Base-by-base conservation (phyloP, 1,284 basidiomycete genomes). In the Prillingera fragicola region DNA sequence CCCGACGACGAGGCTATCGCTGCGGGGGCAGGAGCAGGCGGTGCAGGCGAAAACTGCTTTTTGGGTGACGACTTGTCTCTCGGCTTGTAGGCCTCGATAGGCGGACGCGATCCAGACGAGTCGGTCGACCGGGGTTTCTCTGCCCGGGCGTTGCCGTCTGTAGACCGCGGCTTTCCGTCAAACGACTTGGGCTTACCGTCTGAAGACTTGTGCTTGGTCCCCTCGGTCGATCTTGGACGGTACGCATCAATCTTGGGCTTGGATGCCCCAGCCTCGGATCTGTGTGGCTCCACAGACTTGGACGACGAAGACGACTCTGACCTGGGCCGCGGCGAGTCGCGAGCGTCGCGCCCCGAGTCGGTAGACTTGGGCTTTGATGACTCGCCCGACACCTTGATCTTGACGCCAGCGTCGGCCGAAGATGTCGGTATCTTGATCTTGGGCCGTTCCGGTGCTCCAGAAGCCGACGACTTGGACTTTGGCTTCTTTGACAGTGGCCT, bases 11-110 rank as follows among this genome's bases (percentile, higher is more conserved):
- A n/a, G n/a, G n/a, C n/a, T n/a, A n/a, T 50, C 13, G 60, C 57
- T 15, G 59, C 49, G 18, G 61, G 60, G 12, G 69, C 62, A 2
- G 67, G 58, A 27, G 66, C 46, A 25, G 57, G 72, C 55, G 70
- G 60, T 21, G 73, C 28, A 22, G 36, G 58, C 22, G 68, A 51
- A 18, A 56, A 29, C 13, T n/a, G 28, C 28, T 29, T 29, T 7
- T 15, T 29, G 13, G 18, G n/a, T 25, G 31, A 31, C 4, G 27
- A 18, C 23, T 17, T 12, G 7, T n/a, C 18, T 8, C 38, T 28
- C 3, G 38, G 38, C 21, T 31, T 17, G 29, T 24, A 33, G 9
- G 31, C 23, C 5, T 33, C 31, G n/a, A n/a, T n/a, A n/a, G n/a
- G n/a, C n/a, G 3, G 29, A 26, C 31, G 26, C 2, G 14, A 22